Conservation (phyloP, 2,329 filamentous ascomycete genomes). For the Colletotrichum musae region DNA sequence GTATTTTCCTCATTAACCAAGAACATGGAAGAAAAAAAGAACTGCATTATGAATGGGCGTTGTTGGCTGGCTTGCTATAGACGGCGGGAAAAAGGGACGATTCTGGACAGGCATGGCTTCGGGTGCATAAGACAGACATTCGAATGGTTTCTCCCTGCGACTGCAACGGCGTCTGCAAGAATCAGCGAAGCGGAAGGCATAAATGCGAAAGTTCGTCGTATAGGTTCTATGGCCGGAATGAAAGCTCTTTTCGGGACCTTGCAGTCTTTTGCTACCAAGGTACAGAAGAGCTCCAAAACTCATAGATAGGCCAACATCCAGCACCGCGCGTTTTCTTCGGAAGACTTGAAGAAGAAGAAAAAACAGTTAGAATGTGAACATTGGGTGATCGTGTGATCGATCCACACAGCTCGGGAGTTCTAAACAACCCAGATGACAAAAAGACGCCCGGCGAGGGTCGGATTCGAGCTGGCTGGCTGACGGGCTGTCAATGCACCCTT, state of each 20-base stretch:
- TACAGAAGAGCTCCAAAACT: not conserved
- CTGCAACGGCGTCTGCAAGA: slow-evolving; percentile 7
- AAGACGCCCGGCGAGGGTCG: not conserved
- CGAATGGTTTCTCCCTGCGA: slow-evolving; percentile 4
- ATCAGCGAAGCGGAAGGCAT: slow-evolving; percentile 28
- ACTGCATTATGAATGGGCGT: slow-evolving; percentile 40
- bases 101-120: slow-evolving; percentile 20
- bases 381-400: not conserved
- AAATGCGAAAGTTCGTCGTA: slow-evolving; percentile 15
- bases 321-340: slow-evolving; percentile 8
- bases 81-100: slow-evolving; percentile 30
- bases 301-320: slow-evolving; percentile 25
- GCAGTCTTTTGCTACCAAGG: not conserved
- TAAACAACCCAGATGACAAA: no score
- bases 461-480: slow-evolving; percentile 12
- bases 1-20: slow-evolving; percentile 27
- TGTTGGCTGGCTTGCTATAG: slow-evolving; percentile 38
- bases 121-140: slow-evolving; percentile 25
- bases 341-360: slow-evolving; percentile 23
- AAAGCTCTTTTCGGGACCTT: slow-evolving; percentile 20
- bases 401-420: not conserved
- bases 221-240: not conserved
- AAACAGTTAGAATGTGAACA: slow-evolving; percentile 1
- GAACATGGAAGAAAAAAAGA: slow-evolving; percentile 21
- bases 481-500: not conserved